A percentile compares a stretch with the other conserved stretches of the same genome.
Conservation (phyloP, 176 grass and related monocot genomes). For the Aegilops bicornis region DNA sequence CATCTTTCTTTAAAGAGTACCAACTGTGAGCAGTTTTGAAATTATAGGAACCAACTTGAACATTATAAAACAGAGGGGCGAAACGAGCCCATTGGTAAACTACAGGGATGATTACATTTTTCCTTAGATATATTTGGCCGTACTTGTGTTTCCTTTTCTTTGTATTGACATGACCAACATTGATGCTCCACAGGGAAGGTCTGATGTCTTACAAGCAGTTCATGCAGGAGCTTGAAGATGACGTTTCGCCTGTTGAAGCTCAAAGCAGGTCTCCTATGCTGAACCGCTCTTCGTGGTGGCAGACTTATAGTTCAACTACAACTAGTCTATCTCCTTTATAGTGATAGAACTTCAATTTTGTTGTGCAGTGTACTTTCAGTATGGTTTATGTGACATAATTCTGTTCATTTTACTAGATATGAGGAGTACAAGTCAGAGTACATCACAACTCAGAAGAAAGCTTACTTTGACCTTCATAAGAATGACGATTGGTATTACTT, state of each 20-base stretch:
- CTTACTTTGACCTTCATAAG: slow-evolving; percentile 97
- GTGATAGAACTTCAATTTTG: slow-evolving; percentile 8
- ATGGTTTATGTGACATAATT: neutral
- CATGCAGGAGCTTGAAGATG: slow-evolving; percentile 98
- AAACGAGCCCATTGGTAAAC: neutral
- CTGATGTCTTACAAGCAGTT: slow-evolving; percentile 99
- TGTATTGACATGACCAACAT: slow-evolving; percentile 10
- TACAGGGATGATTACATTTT: neutral
- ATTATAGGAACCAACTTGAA: neutral
- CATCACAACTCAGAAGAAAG: slow-evolving; percentile 93
- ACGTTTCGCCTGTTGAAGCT: slow-evolving; percentile 89
- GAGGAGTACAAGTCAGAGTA: slow-evolving; percentile 97
- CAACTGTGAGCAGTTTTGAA: slow-evolving; percentile 9
- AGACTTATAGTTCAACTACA: slow-evolving; percentile 20
- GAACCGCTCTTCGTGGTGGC: slow-evolving; percentile 1
- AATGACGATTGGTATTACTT: slow-evolving; percentile 73
- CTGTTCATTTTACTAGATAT: slow-evolving; percentile 54
- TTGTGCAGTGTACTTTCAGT: slow-evolving; percentile 12
- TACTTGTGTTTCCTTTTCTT: slow-evolving; percentile 13
- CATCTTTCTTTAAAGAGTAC: neutral
- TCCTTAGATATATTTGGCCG: neutral
- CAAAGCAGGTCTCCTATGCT: slow-evolving; percentile 58
- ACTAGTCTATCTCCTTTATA: neutral
- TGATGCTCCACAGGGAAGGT: slow-evolving; percentile 66
- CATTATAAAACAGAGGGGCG: slow-evolving; percentile 1